Base-by-base conservation (phyloP, 2,329 filamentous ascomycete genomes). In the Beauveria sp. region DNA sequence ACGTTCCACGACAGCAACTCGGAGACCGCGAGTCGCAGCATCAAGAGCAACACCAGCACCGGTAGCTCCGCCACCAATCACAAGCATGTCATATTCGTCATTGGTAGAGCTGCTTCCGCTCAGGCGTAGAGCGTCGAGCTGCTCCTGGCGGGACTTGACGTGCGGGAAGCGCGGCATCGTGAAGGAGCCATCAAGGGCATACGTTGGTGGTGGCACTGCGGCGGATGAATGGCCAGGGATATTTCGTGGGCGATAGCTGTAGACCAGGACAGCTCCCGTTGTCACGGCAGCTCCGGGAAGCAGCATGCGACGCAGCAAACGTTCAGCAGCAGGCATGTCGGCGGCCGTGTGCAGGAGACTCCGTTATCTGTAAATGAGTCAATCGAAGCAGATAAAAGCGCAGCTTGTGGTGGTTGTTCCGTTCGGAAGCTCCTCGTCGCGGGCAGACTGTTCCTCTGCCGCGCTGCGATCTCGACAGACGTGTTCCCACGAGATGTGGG, bases 31-130 rank as follows among this genome's bases (percentile, higher is more conserved):
- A 4, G 87, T 89, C 10, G 83, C 87, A 53, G 88, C 88, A 77
- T 90, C 88, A 31, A 90, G 79, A 24, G 88, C 88, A 66, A 90
- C 85, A 62, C 88, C 88, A 40, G 86, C 80, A 24, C 88, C 88
- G 1, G 88, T 90, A 5, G 88, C 88, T 55, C 88, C 88, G 61
- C 83, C 88, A 45, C 88, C 88, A 71, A 90, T 88, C 64, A 90
- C 77, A 63, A 90, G 75, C 67, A 90, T 77, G 74, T 90, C 88
- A 70, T 89, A 90, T 71, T 83, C 82, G 57, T 77, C 79, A 26
- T 71, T 72, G 16, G 68, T 62, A 14, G 64, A 59, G 34, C 62
- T 57, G 26, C 46, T 46, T 57, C 70, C 69, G 56, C 73, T 73
- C 75, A 80, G 72, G 73, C 79, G 77, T 72, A 90, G 76, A 38